Percentiles rank a stretch among this genome's conserved stretches.
Conservation (phyloP, 108 stramenopile species). For the Ochromonas danica region DNA sequence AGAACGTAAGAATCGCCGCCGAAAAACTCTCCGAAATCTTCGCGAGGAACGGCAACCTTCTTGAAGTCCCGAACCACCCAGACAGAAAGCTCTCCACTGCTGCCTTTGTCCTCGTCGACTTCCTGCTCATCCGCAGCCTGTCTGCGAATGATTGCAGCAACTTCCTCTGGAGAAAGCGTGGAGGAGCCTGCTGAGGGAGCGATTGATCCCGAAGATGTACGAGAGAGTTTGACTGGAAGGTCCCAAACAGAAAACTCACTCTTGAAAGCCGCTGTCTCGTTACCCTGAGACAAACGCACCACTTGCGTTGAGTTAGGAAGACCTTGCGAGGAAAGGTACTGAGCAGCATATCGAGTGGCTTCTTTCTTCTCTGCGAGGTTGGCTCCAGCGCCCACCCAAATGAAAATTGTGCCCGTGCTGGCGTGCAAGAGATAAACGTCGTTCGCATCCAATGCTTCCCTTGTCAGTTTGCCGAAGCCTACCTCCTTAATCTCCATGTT, state of each 20-base stretch:
- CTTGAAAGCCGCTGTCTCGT: constrained; percentile 54
- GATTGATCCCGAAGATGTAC: background rate
- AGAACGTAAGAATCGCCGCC: constrained; percentile 60
- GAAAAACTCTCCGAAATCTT: constrained; percentile 59
- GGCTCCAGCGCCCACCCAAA: constrained; percentile 73
- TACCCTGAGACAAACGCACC: constrained; percentile 41
- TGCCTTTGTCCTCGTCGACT: constrained; percentile 56
- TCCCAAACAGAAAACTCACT: constrained; percentile 44
- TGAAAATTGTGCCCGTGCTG: constrained; percentile 64
- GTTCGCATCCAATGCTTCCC: constrained; percentile 44
- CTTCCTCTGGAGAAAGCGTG: background rate
- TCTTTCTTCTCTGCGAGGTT: constrained; percentile 64
- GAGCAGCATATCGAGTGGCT: constrained; percentile 55
- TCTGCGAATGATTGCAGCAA: background rate
- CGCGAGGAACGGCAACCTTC: constrained; percentile 35
- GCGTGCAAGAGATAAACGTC: constrained; percentile 72
- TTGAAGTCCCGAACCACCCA: constrained; percentile 49
- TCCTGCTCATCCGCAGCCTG: constrained; percentile 42
- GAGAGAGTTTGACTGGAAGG: constrained; percentile 36
- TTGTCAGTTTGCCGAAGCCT: constrained; percentile 53
- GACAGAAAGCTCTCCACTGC: constrained; percentile 44
- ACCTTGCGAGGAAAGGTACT: constrained; percentile 37
- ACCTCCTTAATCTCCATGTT: constrained; percentile 57
- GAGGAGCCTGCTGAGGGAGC: background rate
- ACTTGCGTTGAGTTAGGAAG: constrained; percentile 24